Evolutionary conservation across 306 rosid genomes (phyloP).

Genomic region (Psophocarpus tetragonolobus): DNA sequence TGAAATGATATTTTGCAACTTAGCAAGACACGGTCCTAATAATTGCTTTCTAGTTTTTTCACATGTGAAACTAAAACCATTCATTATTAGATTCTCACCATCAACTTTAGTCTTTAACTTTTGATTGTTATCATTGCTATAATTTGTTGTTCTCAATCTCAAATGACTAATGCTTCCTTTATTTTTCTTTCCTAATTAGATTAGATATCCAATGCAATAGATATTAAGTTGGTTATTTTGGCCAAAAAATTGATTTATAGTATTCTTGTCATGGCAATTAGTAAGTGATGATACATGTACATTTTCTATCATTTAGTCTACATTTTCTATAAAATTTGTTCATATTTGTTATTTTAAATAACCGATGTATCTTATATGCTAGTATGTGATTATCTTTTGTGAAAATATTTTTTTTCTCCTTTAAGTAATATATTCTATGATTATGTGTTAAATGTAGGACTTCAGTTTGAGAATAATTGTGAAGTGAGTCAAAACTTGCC

Average conservation of each 20-base stretch:
- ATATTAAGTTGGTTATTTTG: too few relatives aligned
- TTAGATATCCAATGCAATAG: too few relatives aligned
- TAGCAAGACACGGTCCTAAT: background rate
- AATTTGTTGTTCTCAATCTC: background rate
- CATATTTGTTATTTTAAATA: background rate
- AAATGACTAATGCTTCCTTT: background rate
- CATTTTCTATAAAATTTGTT: background rate
- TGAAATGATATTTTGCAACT: background rate
- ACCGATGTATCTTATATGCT: background rate
- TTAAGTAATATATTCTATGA: background rate
- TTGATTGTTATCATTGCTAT: slow-evolving; percentile 3
- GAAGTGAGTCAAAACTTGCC: slow-evolving; percentile 91
- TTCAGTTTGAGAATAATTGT: slow-evolving; percentile 81
- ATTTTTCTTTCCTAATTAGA: background rate
- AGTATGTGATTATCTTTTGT: background rate
- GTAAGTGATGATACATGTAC: slow-evolving; percentile 19
- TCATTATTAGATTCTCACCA: slow-evolving; percentile 41
- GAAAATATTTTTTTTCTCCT: background rate
- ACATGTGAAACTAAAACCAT: background rate
- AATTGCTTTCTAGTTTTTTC: background rate
- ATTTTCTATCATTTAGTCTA: background rate
- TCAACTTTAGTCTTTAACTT: slow-evolving; percentile 41
- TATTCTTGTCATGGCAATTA: slow-evolving; percentile 36
- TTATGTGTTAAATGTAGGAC: slow-evolving; percentile 47
- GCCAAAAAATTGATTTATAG: slow-evolving; percentile 13